phyloP scores from a whole-genome alignment of 306 rosid genomes.

The Dalbergia cultrata region DNA sequence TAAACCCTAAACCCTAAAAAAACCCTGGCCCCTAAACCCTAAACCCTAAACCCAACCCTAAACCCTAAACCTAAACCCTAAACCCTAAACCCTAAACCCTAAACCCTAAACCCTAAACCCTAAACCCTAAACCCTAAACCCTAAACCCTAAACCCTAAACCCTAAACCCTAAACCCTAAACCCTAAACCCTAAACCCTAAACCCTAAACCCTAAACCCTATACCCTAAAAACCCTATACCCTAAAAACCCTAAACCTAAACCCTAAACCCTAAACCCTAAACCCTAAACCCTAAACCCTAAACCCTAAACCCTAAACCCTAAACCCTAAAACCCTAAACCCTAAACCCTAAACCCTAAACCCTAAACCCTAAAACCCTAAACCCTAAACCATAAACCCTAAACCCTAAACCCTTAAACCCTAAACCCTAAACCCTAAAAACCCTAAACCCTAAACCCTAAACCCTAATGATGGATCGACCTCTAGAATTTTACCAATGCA shows the following conservation, averaged over 20 bases:
- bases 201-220: slow-evolving; percentile 28
- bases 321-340: neutral
- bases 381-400: slow-evolving; percentile 10
- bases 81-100: slow-evolving; percentile 16
- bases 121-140: neutral
- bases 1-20: slow-evolving; percentile 29
- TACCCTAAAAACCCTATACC: too few relatives aligned
- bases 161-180: too few relatives aligned
- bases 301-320: too few relatives aligned
- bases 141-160: slow-evolving; percentile 8
- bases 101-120: neutral
- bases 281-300: too few relatives aligned
- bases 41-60: too few relatives aligned
- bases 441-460: slow-evolving; percentile 28
- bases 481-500: too few relatives aligned
- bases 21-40: slow-evolving; percentile 27
- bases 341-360: slow-evolving; percentile 2
- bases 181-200: slow-evolving; percentile 34
- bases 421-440: neutral
- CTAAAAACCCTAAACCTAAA: slow-evolving; percentile 39
- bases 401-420: neutral
- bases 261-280: neutral
- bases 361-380: neutral
- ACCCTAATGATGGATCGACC: slow-evolving; percentile 3
- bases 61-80: slow-evolving; percentile 33